Percentiles rank a stretch among this genome's conserved stretches.
These are phyloP conservation scores for Abortiporus biennis DNA, from an alignment of 1,284 basidiomycete genomes.

Conservation along the genomic window DNA sequence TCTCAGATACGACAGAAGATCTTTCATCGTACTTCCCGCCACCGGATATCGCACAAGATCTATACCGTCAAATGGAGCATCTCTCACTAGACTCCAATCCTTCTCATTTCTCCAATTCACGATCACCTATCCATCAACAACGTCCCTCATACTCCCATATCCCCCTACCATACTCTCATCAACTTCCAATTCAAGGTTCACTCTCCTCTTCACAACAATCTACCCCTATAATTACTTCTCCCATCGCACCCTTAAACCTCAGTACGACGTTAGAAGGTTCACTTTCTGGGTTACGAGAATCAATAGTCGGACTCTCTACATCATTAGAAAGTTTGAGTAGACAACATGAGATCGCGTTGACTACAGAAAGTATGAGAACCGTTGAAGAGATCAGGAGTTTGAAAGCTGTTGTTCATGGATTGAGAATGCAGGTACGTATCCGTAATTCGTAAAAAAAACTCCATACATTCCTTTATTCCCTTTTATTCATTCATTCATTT, in stretches of 20 bases:
- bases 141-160: not conserved
- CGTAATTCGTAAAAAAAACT: too few species aligned
- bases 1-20: not conserved
- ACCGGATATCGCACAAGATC: constrained; percentile 2
- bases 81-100: not conserved
- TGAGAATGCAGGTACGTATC: constrained; percentile 71
- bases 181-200: not conserved
- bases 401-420: constrained; percentile 67
- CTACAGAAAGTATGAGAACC: constrained; percentile 66
- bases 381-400: constrained; percentile 74
- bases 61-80: not conserved
- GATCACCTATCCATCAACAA: not conserved
- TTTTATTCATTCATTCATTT: not conserved
- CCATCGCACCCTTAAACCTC: constrained; percentile 54
- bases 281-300: constrained; percentile 52
- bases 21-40: constrained; percentile 13
- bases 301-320: constrained; percentile 50
- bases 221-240: constrained; percentile 8
- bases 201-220: not conserved
- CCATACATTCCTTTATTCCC: too few species aligned
- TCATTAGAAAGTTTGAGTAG: constrained; percentile 57
- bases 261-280: constrained; percentile 55
- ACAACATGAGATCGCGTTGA: constrained; percentile 57
- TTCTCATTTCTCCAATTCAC: not conserved
- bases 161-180: not conserved